Conservation (phyloP, 148 eudicot species). For the Polygonum aviculare region DNA sequence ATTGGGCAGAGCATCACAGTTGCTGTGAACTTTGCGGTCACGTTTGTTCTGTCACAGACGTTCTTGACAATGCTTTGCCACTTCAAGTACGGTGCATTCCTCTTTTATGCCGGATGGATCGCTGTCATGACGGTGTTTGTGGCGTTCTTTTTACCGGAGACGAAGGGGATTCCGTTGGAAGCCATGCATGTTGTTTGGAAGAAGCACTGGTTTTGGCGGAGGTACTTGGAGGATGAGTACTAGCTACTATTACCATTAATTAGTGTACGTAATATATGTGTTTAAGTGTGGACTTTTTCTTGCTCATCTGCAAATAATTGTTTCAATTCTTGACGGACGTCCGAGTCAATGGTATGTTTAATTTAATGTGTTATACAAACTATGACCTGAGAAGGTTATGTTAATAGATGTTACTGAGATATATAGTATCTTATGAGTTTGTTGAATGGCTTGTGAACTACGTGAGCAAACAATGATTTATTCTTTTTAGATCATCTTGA, state of each 20-base stretch:
- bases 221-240: constrained; percentile 14
- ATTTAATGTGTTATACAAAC: not conserved
- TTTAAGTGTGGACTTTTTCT: not conserved
- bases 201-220: constrained; percentile 56
- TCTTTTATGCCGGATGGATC: constrained; percentile 53
- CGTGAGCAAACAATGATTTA: no score
- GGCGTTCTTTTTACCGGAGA: constrained; percentile 49
- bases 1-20: constrained; percentile 46
- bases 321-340: not conserved
- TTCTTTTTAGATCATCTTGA: no score
- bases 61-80: constrained; percentile 48
- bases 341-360: not conserved
- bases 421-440: no score
- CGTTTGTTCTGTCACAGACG: constrained; percentile 52
- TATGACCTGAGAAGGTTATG: not conserved
- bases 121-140: constrained; percentile 40
- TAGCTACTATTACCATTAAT: not conserved
- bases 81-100: constrained; percentile 48
- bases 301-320: not conserved
- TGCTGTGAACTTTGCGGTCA: constrained; percentile 35
- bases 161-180: constrained; percentile 44
- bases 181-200: constrained; percentile 53
- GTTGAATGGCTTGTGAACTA: no score
- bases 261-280: not conserved
- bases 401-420: not conserved